Evolutionary conservation across 345 rosid species (phyloP).

Genomic region (Viola odorata): DNA sequence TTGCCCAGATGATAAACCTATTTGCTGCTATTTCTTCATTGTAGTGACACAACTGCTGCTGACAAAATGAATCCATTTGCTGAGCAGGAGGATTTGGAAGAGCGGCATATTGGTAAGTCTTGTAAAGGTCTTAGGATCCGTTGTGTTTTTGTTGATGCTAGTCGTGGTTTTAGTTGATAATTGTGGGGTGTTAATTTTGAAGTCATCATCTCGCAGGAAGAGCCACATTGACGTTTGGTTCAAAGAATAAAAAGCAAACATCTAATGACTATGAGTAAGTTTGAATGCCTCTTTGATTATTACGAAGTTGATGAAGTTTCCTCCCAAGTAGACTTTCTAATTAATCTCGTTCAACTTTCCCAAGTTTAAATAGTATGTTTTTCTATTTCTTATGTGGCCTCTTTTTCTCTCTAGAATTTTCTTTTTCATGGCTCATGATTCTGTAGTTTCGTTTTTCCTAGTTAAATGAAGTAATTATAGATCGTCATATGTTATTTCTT

Average conservation of each 20-base stretch:
- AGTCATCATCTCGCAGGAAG: conserved; percentile 52
- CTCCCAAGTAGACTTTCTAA: no score
- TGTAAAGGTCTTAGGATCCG: conserved; percentile 3
- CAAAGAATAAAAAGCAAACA: conserved; percentile 62
- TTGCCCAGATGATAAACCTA: conserved; percentile 3
- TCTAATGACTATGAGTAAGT: conserved; percentile 80
- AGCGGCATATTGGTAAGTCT: conserved; percentile 78
- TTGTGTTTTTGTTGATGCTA: background rate
- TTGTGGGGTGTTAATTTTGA: conserved; percentile 5
- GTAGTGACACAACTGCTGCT: conserved; percentile 55
- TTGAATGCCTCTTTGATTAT: background rate
- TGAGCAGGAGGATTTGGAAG: conserved; percentile 99
- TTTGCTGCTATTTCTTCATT: conserved; percentile 6
- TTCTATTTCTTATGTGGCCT: background rate
- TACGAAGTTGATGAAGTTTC: background rate
- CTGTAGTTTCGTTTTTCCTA: background rate
- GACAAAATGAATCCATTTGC: conserved; percentile 98
- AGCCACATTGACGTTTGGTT: conserved; percentile 72
- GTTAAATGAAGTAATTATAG: background rate
- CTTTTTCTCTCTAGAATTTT: conserved; percentile 5
- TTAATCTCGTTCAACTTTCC: no score
- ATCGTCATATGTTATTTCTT: background rate
- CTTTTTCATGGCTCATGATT: conserved; percentile 10
- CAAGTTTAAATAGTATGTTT: background rate
- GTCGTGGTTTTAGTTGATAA: background rate